These are phyloP conservation scores for Davidsoniella eucalypti DNA, from an alignment of 2,329 filamentous ascomycete genomes.

Conservation along the genomic window DNA sequence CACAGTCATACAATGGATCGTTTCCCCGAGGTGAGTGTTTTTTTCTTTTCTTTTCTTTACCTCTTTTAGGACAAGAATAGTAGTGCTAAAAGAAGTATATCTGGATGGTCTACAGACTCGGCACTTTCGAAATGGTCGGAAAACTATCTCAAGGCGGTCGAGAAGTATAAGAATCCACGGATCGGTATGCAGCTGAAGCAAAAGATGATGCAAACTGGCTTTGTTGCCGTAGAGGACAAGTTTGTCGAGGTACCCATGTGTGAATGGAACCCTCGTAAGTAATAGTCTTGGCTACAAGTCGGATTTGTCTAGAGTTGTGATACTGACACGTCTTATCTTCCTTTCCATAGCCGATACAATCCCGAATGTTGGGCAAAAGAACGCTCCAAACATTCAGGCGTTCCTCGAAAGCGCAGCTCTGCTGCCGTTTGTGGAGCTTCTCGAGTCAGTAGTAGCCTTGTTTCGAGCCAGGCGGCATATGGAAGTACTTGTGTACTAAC, in stretches of 20 bases:
- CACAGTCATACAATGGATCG: constrained; percentile 74
- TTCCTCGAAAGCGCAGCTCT: constrained; percentile 1
- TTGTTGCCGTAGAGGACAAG: constrained; percentile 48
- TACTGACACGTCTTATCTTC: neutral
- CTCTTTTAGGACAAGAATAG: neutral
- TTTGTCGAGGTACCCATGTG: constrained; percentile 54
- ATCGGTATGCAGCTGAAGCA: constrained; percentile 42
- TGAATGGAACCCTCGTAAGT: constrained; percentile 49
- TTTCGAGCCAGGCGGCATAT: constrained; percentile 13
- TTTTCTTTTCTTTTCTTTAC: neutral
- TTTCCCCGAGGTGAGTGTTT: constrained; percentile 39
- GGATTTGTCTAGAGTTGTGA: neutral
- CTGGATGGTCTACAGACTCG: constrained; percentile 29
- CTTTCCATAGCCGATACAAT: neutral
- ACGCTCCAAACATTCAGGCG: constrained; percentile 32
- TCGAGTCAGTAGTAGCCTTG: too few relatives aligned
- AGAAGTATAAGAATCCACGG: constrained; percentile 49
- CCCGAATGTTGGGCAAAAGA: constrained; percentile 25
- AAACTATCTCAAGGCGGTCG: constrained; percentile 43
- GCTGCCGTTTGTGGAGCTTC: neutral
- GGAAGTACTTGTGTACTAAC: neutral
- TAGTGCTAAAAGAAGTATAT: neutral
- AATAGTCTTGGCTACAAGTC: too few relatives aligned
- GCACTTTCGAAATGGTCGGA: constrained; percentile 53
- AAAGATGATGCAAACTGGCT: constrained; percentile 44